Percentiles rank a stretch among this genome's conserved stretches.
phyloP scores from a whole-genome alignment of 1,284 basidiomycete species.

The Heterobasidion irregulare region DNA sequence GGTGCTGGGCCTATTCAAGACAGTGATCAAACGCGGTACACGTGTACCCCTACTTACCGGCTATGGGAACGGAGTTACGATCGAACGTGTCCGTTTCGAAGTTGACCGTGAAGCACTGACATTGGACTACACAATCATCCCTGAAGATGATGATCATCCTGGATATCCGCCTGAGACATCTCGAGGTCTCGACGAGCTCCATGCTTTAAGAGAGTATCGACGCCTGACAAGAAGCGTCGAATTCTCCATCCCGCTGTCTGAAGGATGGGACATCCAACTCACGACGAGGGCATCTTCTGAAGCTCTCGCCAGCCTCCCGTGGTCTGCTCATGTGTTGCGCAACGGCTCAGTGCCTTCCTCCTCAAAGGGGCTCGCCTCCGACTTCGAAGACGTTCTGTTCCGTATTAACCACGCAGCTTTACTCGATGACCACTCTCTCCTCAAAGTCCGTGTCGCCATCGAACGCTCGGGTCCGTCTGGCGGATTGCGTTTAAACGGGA shows the following conservation, averaged over 20 bases:
- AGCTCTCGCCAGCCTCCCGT: slow-evolving; percentile 65
- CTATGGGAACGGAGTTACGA: slow-evolving; percentile 78
- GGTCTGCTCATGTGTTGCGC: slow-evolving; percentile 64
- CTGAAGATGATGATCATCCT: slow-evolving; percentile 56
- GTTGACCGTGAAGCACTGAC: slow-evolving; percentile 75
- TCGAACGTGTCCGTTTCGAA: slow-evolving; percentile 75
- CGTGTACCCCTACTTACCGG: slow-evolving; percentile 71
- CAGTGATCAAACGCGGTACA: slow-evolving; percentile 64
- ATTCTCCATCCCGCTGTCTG: slow-evolving; percentile 65
- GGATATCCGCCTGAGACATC: slow-evolving; percentile 24
- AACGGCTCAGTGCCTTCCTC: slow-evolving; percentile 26
- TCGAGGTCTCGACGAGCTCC: slow-evolving; percentile 48
- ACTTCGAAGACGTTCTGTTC: slow-evolving; percentile 56
- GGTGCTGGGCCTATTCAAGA: slow-evolving; percentile 72
- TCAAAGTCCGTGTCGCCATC: slow-evolving; percentile 73
- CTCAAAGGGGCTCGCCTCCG: slow-evolving; percentile 8
- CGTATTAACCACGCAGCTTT: slow-evolving; percentile 66
- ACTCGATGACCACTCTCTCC: slow-evolving; percentile 65
- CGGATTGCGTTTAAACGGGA: slow-evolving; percentile 77
- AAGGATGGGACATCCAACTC: slow-evolving; percentile 89
- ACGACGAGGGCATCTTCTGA: slow-evolving; percentile 65
- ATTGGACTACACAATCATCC: slow-evolving; percentile 83
- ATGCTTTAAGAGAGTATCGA: slow-evolving; percentile 53
- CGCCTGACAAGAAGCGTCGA: slow-evolving; percentile 73
- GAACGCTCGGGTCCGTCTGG: slow-evolving; percentile 76